Base-by-base conservation (phyloP, 495 filamentous ascomycete genomes). In the Neurospora sp. region DNA sequence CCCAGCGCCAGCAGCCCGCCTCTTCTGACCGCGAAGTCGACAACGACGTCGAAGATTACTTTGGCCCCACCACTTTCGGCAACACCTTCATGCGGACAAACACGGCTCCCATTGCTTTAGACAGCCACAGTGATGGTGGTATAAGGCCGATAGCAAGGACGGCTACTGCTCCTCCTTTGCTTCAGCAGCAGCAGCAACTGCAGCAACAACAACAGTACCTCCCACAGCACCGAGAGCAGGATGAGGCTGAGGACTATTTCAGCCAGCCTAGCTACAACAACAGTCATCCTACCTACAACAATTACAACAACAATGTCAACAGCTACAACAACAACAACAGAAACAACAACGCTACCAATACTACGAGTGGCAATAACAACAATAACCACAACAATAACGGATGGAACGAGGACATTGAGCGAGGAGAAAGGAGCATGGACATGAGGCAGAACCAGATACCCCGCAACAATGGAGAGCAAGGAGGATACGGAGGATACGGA, bases 321-420 rank as follows among this genome's bases (percentile, higher is more conserved):
- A 40, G 31, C 42, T 70, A 66, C 61, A 72, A 20, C 46, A 72
- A 12, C 18, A 72, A 20, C 46, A 72, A 12, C 18, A 20, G 42
- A 1, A 20, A 41, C 40, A 40, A 46, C 73, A 69, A 75, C 71
- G 10, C 71, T 78, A 71, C 74, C 69, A 71, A 76, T 75, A 68
- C 22, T 35, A 9, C 14, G 1, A 10, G 44, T 18, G 66, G 48
- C 14, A 42, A 75, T 41, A 72, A 75, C 66, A 77, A 72, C 46
- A 76, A 75, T 68, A 78, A 77, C 59, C 71, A 75, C 41, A 70
- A 78, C 20, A 31, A 66, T 37, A 82, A 79, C 66, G 78, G 80
- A 39, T 84, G 80, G 73, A 79, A 78, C 42, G 71, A 75, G 53
- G 80, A 82, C 68, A 53, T 82, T 16, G 81, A 82, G 61, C 74